Evolutionary conservation across 331 rosid genomes (phyloP), one percentile per base, ranked within the genome.

Genomic region (Dryas integrifolia): DNA sequence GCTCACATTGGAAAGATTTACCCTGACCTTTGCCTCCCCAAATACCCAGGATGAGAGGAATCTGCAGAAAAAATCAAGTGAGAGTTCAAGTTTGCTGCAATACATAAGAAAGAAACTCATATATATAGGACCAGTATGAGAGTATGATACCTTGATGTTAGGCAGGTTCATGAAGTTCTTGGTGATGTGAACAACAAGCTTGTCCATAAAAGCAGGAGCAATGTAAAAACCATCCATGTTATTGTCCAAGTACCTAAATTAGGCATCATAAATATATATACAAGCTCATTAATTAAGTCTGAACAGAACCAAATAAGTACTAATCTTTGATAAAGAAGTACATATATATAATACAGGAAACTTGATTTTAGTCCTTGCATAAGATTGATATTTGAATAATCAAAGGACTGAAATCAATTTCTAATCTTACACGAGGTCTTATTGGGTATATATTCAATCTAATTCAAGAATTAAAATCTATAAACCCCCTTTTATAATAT

Each of bases 1-100:
- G 98, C 81, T 94, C 96, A 65, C 96, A 90, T 76, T 95, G 96
- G 96, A 95, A 94, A 50, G 98, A 95, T 85, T 95, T 95, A 65
- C 96, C 96, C 80, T 95, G 97, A 69, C 99, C 98, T 81, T 95
- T 95, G 69, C 99, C 99, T 83, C 99, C 99, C 97, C 97, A 95
- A 14, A 95, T 69, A 87, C 99, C 99, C 79, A 95, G 83, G 80
- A 89, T 95, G 59, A 95, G 87, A 77, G 97, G 99, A 83, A 95
- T 76, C 98, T 93, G 72, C 52, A 3, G 65, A 59, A 67, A 74
- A 38, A 58, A 38, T 65, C 46, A 73, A 77, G 58, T 64, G 5
- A 60, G 38, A 6, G 24, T 55, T 65, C 53, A 58, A 47, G 39
- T 81, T 38, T 43, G 24, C 45, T 21, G 11, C 26, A 15, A 21